A percentile compares a stretch with the other conserved stretches of the same genome.
phyloP scores from a whole-genome alignment of 495 filamentous ascomycete genomes.

The Penicillium waksmanii region DNA sequence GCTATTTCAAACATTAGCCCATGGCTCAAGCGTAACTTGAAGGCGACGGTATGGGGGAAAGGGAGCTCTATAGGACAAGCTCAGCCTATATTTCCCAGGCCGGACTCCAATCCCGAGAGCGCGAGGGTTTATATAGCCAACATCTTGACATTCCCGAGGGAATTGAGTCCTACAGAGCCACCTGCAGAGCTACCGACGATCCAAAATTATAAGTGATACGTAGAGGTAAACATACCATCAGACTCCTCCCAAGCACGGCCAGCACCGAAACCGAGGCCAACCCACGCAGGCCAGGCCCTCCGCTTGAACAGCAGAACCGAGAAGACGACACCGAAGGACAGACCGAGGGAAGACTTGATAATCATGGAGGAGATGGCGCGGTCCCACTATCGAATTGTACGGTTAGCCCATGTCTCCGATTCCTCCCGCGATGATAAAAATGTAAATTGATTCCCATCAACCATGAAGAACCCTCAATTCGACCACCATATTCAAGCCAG shows the following conservation, averaged over 20 bases:
- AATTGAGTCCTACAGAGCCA: background rate
- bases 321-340: constrained; percentile 96
- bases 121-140: background rate
- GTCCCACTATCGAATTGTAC: constrained; percentile 76
- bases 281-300: constrained; percentile 91
- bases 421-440: background rate
- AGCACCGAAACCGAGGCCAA: constrained; percentile 92
- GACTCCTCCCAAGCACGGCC: constrained; percentile 93
- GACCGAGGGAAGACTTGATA: constrained; percentile 90
- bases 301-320: constrained; percentile 97
- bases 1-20: constrained; percentile 27
- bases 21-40: background rate
- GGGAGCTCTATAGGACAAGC: background rate
- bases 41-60: background rate
- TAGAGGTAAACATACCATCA: constrained; percentile 49
- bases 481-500: background rate
- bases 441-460: background rate
- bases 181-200: background rate
- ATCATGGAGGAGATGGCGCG: constrained; percentile 94
- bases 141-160: background rate
- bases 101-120: constrained; percentile 1
- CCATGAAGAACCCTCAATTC: background rate
- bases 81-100: background rate
- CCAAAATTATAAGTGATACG: constrained; percentile 4
- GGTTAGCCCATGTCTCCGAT: constrained; percentile 25